A percentile compares a stretch with the other conserved stretches of the same genome.
Evolutionary conservation across 208 protist genomes (phyloP).

Genomic region (Acanthamoeba castellanii): DNA sequence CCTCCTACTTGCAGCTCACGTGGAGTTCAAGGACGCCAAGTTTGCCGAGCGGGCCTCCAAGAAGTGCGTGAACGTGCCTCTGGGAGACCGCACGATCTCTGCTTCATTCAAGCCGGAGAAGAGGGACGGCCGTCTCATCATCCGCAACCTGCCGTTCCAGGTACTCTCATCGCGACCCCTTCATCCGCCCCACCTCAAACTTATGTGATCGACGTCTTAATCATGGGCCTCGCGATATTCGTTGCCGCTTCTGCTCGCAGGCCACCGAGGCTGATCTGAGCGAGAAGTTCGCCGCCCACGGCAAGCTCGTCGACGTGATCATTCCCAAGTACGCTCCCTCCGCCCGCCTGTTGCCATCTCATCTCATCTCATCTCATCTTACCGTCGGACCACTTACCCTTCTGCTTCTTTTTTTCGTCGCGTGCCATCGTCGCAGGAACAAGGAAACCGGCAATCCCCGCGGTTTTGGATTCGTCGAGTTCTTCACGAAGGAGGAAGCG

Average conservation of each 20-base stretch:
- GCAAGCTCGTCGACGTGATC: slow-evolving; percentile 22
- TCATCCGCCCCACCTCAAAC: too few relatives aligned
- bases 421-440: background rate
- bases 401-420: background rate
- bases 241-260: background rate
- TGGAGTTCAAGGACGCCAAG: slow-evolving; percentile 48
- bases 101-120: slow-evolving; percentile 20
- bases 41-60: background rate
- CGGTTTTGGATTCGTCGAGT: slow-evolving; percentile 92
- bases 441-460: slow-evolving; percentile 84
- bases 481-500: slow-evolving; percentile 86
- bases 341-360: background rate
- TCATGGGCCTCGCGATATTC: background rate
- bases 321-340: slow-evolving; percentile 13
- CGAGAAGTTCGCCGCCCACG: background rate
- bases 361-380: background rate
- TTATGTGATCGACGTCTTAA: background rate
- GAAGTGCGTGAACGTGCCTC: slow-evolving; percentile 12
- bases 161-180: background rate
- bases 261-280: slow-evolving; percentile 3
- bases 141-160: slow-evolving; percentile 45
- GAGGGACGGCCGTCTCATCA: slow-evolving; percentile 28
- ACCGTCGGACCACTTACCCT: too few relatives aligned
- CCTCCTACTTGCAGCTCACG: background rate
- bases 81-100: background rate